Evolutionary conservation across 306 rosid species (phyloP), one percentile per base, ranked within the genome.

Genomic region (Cucumis hystrix): DNA sequence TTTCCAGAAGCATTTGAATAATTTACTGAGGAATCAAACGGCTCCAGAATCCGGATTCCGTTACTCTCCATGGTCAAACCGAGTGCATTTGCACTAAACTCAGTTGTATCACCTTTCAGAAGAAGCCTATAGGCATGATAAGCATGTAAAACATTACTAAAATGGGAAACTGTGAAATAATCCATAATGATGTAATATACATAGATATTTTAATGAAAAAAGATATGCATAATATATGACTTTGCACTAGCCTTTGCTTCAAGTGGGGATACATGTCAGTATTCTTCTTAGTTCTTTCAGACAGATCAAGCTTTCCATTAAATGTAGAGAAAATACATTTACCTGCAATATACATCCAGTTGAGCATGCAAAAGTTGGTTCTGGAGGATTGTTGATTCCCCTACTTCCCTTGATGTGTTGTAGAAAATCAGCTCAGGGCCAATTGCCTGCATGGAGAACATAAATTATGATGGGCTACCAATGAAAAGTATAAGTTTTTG

Each of bases 41-140:
- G 98, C 86, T 95, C 98, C 93, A 95, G 79, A 87, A 95, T 92
- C 83, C 89, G 85, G 88, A 90, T 87, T 74, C 97, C 98, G 71
- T 84, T 90, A 84, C 97, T 95, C 88, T 95, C 97, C 97, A 95
- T 92, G 8, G 97, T 89, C 84, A 95, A 85, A 74, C 97, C 97
- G 82, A 92, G 93, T 43, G 84, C 82, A 79, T 92, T 89, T 72
- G 96, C 96, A 72, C 84, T 90, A 88, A 95, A 83, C 89, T 95
- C 97, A 71, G 85, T 83, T 33, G 87, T 87, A 79, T 85, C 88
- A 39, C 93, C 98, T 88, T 86, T 95, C 85, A 89, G 76, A 81
- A 90, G 90, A 86, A 95, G 79, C 90, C 98, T 95, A 84, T 20
- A 43, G 79, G 71, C 67, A 75, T 55, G 55, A 87, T 23, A 69